Evolutionary conservation across 805 yeast species (phyloP).

Genomic region (Kodamaea jinghongensis): DNA sequence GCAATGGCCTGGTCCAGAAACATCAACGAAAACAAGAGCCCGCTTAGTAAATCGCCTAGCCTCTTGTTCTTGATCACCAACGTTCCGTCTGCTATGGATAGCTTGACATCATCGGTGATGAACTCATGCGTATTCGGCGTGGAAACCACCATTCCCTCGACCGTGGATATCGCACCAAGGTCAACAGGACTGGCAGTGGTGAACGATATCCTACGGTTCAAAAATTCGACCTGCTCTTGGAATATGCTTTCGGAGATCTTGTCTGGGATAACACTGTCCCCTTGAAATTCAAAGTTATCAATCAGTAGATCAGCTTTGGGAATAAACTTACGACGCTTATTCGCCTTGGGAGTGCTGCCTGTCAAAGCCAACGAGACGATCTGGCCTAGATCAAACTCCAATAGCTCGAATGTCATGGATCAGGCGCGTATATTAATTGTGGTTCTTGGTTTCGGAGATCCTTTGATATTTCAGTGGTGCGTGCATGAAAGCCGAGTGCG

Average conservation of each 20-base stretch:
- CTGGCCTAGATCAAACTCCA: constrained; percentile 5
- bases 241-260: constrained; percentile 8
- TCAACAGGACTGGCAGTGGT: constrained; percentile 12
- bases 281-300: constrained; percentile 5
- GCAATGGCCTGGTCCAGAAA: constrained; percentile 9
- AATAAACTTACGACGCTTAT: constrained; percentile 2
- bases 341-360: constrained; percentile 2
- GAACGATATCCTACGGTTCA: constrained; percentile 11
- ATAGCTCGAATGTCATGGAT: constrained; percentile 4
- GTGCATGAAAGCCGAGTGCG: too few relatives aligned
- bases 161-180: constrained; percentile 1
- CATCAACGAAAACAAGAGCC: constrained; percentile 8
- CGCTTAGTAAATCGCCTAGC: constrained; percentile 5
- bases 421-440: too few relatives aligned
- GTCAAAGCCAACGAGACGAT: constrained; percentile 5
- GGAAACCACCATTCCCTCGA: constrained; percentile 6
- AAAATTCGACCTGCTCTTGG: constrained; percentile 10
- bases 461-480: too few relatives aligned
- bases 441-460: too few relatives aligned
- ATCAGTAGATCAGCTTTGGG: constrained; percentile 2
- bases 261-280: constrained; percentile 7
- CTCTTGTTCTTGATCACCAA: constrained; percentile 11
- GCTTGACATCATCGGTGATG: constrained; percentile 14
- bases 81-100: constrained; percentile 9
- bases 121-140: constrained; percentile 9